Evolutionary conservation across 225 moss, liverwort and hornwort genomes (phyloP).

Genomic region (Ulota crispa): DNA sequence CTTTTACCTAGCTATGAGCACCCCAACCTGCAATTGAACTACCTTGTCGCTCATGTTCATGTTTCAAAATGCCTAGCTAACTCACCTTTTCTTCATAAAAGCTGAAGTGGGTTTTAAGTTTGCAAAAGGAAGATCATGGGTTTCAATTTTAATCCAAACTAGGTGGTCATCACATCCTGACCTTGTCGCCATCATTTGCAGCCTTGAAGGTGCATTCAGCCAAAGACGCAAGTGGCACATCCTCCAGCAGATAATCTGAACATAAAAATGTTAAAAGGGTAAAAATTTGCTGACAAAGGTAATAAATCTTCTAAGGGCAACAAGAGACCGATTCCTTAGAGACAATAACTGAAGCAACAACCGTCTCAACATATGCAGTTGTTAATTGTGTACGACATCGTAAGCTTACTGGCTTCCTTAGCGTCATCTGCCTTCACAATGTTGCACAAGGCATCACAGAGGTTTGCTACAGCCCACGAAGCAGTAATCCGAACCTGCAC

Average conservation of each 20-base stretch:
- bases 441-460: slow-evolving; percentile 81
- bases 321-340: not conserved
- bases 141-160: not conserved
- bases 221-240: slow-evolving; percentile 60
- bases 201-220: slow-evolving; percentile 86
- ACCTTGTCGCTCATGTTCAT: not conserved
- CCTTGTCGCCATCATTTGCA: slow-evolving; percentile 91
- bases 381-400: not conserved
- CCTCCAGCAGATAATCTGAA: slow-evolving; percentile 56
- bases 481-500: slow-evolving; percentile 91
- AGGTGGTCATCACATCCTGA: slow-evolving; percentile 30
- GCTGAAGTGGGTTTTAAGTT: not conserved
- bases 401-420: slow-evolving; percentile 51
- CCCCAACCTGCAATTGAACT: not conserved
- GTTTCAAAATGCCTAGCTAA: not conserved
- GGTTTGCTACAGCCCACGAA: slow-evolving; percentile 95
- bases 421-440: slow-evolving; percentile 57
- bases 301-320: not conserved
- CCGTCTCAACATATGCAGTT: slow-evolving; percentile 7
- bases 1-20: not conserved
- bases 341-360: slow-evolving; percentile 4
- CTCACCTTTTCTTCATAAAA: not conserved
- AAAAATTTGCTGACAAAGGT: slow-evolving; percentile 7
- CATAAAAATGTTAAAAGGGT: slow-evolving; percentile 8
- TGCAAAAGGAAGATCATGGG: not conserved